Evolutionary conservation across 1,284 basidiomycete species (phyloP).

Genomic region (Ceratobasidium sp.): DNA sequence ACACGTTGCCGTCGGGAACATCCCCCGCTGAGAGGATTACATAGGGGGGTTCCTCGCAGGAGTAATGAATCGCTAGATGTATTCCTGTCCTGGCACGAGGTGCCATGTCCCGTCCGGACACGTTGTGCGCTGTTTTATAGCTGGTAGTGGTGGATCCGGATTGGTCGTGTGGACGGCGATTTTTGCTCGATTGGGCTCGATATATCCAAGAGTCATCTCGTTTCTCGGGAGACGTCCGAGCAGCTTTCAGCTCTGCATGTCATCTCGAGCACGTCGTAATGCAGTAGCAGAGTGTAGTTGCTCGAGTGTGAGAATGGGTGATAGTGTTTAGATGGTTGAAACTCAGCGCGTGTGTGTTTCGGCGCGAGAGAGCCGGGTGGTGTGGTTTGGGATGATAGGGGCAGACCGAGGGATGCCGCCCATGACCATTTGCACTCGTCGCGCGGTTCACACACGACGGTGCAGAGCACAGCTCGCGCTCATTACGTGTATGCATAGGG

Average conservation of each 20-base stretch:
- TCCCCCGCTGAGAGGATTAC: slow-evolving; percentile 7
- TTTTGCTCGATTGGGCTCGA: slow-evolving; percentile 36
- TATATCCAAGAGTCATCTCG: not conserved
- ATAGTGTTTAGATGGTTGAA: slow-evolving; percentile 23
- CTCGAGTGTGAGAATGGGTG: not conserved
- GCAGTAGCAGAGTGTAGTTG: too few species aligned
- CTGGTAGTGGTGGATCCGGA: slow-evolving; percentile 11
- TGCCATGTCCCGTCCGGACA: slow-evolving; percentile 23
- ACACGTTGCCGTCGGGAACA: slow-evolving; percentile 31
- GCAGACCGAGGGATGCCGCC: not conserved
- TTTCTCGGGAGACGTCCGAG: not conserved
- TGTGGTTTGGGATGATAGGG: slow-evolving; percentile 20
- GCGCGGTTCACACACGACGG: too few species aligned
- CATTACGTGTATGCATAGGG: not conserved
- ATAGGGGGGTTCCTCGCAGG: not conserved
- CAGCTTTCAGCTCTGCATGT: too few species aligned
- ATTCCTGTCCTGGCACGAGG: slow-evolving; percentile 30
- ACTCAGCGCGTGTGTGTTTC: slow-evolving; percentile 16
- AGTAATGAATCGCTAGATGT: not conserved
- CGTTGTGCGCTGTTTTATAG: slow-evolving; percentile 33
- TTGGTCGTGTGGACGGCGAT: slow-evolving; percentile 17
- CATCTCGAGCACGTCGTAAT: too few species aligned
- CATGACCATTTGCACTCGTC: not conserved
- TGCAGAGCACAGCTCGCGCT: not conserved
- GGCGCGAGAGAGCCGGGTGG: slow-evolving; percentile 28